Conservation (phyloP, 2,329 filamentous ascomycete genomes). For the Aspergillus ochraceus region DNA sequence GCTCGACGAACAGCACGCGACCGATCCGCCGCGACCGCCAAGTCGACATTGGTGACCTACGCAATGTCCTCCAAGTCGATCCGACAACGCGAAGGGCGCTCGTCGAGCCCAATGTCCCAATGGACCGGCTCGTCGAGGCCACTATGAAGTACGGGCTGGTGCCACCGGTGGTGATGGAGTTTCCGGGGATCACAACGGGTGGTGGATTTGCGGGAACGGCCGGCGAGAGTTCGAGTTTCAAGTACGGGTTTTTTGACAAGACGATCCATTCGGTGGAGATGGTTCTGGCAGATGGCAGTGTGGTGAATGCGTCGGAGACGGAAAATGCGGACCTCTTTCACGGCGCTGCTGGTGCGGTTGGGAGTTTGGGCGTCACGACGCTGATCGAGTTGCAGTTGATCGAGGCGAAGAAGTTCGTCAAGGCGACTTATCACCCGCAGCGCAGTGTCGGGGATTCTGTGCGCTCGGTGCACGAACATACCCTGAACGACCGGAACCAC, state of each 20-base stretch:
- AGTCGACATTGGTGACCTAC: slow-evolving; percentile 68
- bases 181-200: slow-evolving; percentile 68
- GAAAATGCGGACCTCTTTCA: slow-evolving; percentile 58
- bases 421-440: slow-evolving; percentile 61
- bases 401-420: slow-evolving; percentile 57
- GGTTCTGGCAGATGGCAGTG: slow-evolving; percentile 58
- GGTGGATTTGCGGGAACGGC: slow-evolving; percentile 67
- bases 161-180: slow-evolving; percentile 69
- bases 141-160: slow-evolving; percentile 58
- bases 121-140: slow-evolving; percentile 63
- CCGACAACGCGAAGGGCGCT: slow-evolving; percentile 52
- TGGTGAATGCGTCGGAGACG: slow-evolving; percentile 49
- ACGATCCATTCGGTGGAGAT: slow-evolving; percentile 65
- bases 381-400: slow-evolving; percentile 58
- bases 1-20: slow-evolving; percentile 74
- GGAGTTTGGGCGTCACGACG: slow-evolving; percentile 63
- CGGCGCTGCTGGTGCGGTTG: slow-evolving; percentile 60
- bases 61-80: slow-evolving; percentile 64
- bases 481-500: slow-evolving; percentile 48
- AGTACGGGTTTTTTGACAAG: slow-evolving; percentile 65
- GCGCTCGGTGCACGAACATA: slow-evolving; percentile 49
- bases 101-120: slow-evolving; percentile 70
- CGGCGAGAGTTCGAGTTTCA: slow-evolving; percentile 67
- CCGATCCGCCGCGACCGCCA: slow-evolving; percentile 42
- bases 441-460: slow-evolving; percentile 52